Evolutionary conservation across 306 rosid genomes (phyloP), one percentile per base, ranked within the genome.

Genomic region (Trifolium pratense): DNA sequence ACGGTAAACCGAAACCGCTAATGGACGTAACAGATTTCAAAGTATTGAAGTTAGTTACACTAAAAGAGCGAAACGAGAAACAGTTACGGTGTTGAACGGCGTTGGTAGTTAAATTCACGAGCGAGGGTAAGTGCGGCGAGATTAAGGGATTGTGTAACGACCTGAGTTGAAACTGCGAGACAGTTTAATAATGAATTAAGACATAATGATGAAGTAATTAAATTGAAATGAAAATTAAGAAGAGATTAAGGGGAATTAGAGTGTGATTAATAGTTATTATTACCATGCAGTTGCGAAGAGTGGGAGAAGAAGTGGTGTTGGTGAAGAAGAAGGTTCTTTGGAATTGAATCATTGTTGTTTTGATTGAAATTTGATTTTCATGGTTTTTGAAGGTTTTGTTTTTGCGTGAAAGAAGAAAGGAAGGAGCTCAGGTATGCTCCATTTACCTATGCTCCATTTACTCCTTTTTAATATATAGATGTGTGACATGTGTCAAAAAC

Each of bases 101-200:
- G 15, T 58, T 63, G 25, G 79, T 26, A 72, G 69, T 34, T 66
- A 68, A 75, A 3, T 80, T 49, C 15, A 79, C 65, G 66, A 48
- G 53, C 2, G 84, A 88, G 26, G 34, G 71, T 42, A 71, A 36
- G 58, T 52, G 61, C 2, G 36, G 71, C 37, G 74, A 36, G 31
- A 51, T 71, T 2, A 82, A 73, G 18, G 70, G 79, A 49, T 25
- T 75, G 56, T 84, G 84, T 68, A 87, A 78, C 23, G 69, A 83
- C 72, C 75, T 86, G 74, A 84, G 77, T 78, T 91, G 97, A 82
- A 89, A 55, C 90, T 87, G 89, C 45, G 53, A 71, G 57, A 71
- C 16, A 82, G 29, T n/a, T n/a, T n/a, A n/a, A n/a, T n/a, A n/a
- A 29, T 45, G 15, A 21, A 75, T 21, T 13, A 77, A 8, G 29